Evolutionary conservation across 2,329 filamentous ascomycete species (phyloP), one percentile per base, ranked within the genome.

Genomic region (Arthroderma uncinatum): DNA sequence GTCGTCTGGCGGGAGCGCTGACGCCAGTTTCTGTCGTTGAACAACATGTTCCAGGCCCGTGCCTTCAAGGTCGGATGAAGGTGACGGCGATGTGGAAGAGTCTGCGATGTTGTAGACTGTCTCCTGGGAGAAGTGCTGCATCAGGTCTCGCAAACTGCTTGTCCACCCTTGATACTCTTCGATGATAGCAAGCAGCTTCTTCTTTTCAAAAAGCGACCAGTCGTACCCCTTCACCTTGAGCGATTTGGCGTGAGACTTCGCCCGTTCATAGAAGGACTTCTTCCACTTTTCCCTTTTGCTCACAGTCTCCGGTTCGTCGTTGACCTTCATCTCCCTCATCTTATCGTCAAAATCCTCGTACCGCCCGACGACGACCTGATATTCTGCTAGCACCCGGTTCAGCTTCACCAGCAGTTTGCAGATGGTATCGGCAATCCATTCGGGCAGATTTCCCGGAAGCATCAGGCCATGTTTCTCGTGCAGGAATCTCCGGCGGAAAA

Each of bases 121-220:
- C 12, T 40, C 37, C 14, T n/a, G 12, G 37, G 37, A 40, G 16
- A 14, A 40, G 37, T n/a, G 16, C 57, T 65, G 64, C 65, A 69
- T 69, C 16, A 69, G 28, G 36, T 67, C 63, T 9, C 64, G 56
- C 53, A 68, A 57, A 48, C 59, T 62, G 25, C 60, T 59, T 1
- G 65, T 64, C 66, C 63, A 68, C 25, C 60, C 57, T n/a, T 64
- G 65, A 33, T 68, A 67, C 21, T 63, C 58, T 1, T 65, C 63
- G 8, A 67, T 53, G 6, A 67, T 61, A 7, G 48, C 42, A 25
- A 63, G 54, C 52, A 69, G 57, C 55, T 63, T 66, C 55, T 66
- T 62, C 58, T 63, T 67, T 56, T 69, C 66, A 40, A 68, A 69
- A 5, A 69, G 62, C 2, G 66, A 64, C 67, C 67, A 69, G 60